A percentile compares a stretch with the other conserved stretches of the same genome.
These are phyloP conservation scores for Waltergamsia citrina DNA, from an alignment of 2,329 filamentous ascomycete genomes.

Conservation along the genomic window DNA sequence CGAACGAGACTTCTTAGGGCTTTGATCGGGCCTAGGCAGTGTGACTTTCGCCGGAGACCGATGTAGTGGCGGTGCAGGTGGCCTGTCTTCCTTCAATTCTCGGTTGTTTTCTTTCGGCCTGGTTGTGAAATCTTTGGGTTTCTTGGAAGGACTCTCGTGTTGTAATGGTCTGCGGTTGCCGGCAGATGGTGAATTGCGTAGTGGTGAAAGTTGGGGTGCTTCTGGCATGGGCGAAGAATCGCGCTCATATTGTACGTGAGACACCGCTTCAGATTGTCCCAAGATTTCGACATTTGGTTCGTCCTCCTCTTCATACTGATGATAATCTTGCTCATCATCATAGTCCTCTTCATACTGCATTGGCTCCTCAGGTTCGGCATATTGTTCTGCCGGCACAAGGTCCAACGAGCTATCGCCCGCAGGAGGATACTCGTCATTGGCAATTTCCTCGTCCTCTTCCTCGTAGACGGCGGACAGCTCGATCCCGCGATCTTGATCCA, in stretches of 20 bases:
- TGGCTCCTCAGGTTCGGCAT: slow-evolving; percentile 1
- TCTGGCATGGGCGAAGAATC: slow-evolving; percentile 36
- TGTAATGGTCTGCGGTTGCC: slow-evolving; percentile 32
- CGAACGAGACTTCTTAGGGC: slow-evolving; percentile 9
- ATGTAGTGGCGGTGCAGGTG: not conserved
- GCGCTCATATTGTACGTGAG: too few relatives aligned
- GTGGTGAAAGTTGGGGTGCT: slow-evolving; percentile 37
- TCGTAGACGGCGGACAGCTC: slow-evolving; percentile 37
- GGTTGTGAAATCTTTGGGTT: slow-evolving; percentile 31
- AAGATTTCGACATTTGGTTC: slow-evolving; percentile 35
- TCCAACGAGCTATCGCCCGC: slow-evolving; percentile 8
- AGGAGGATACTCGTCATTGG: slow-evolving; percentile 10
- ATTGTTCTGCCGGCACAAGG: slow-evolving; percentile 11
- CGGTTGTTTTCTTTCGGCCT: slow-evolving; percentile 36
- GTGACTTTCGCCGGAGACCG: not conserved
- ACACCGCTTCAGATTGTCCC: slow-evolving; percentile 34
- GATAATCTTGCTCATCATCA: slow-evolving; percentile 21
- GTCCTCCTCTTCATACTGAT: slow-evolving; percentile 35
- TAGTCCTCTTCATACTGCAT: slow-evolving; percentile 3
- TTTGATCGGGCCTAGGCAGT: too few relatives aligned
- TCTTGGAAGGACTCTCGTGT: slow-evolving; percentile 13
- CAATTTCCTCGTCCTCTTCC: slow-evolving; percentile 28
- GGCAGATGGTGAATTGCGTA: slow-evolving; percentile 40
- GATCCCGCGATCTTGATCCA: slow-evolving; percentile 23
- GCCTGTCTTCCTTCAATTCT: slow-evolving; percentile 19